Evolutionary conservation across 1,284 basidiomycete genomes (phyloP).

Genomic region (Phlebopus sp.): DNA sequence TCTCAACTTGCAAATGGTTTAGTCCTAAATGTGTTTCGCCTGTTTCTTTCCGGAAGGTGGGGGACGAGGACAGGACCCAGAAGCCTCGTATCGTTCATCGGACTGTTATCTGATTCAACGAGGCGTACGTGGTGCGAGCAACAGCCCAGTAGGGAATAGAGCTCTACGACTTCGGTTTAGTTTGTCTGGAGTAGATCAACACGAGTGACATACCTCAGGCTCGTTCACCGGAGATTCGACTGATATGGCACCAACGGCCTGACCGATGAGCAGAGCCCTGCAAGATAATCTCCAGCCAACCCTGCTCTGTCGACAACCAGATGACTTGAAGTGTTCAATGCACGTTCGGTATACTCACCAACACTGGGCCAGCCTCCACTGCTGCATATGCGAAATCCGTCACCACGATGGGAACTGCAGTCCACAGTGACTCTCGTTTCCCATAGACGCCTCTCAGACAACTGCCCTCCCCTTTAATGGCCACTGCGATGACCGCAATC

Average conservation of each 20-base stretch:
- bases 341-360: too few relatives aligned
- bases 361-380: too few relatives aligned
- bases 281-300: too few relatives aligned
- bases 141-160: background rate
- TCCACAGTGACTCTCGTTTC: background rate
- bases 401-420: background rate
- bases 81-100: constrained; percentile 10
- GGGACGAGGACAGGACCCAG: constrained; percentile 10
- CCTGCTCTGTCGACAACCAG: too few relatives aligned
- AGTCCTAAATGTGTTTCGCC: too few relatives aligned
- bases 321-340: too few relatives aligned
- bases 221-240: background rate
- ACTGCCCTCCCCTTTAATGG: background rate
- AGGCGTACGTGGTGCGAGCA: constrained; percentile 9
- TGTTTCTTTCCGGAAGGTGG: constrained; percentile 1
- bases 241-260: background rate
- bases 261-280: background rate
- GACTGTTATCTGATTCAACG: constrained; percentile 28
- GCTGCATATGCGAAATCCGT: too few relatives aligned
- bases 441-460: background rate
- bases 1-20: too few relatives aligned
- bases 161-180: background rate
- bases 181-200: background rate
- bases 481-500: constrained; percentile 21
- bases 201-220: background rate